Conservation (phyloP, 805 yeast genomes). For the Candida sanyiensis region DNA sequence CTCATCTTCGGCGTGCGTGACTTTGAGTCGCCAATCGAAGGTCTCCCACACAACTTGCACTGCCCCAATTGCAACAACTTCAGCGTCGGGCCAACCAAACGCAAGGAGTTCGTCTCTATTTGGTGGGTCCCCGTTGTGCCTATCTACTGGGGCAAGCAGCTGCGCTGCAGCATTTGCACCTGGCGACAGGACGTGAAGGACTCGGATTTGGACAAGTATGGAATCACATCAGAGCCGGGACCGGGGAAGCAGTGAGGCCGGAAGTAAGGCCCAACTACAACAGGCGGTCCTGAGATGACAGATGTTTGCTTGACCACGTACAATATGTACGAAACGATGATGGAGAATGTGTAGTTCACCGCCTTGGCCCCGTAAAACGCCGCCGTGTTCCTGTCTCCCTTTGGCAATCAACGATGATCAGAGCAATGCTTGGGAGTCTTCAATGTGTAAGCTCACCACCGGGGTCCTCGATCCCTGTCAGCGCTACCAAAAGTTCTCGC, state of each 20-base stretch:
- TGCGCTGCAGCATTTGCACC: constrained; percentile 47
- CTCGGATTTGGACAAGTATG: constrained; percentile 26
- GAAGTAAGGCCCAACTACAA: background rate
- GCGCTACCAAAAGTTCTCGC: too few species aligned
- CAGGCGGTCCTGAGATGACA: too few species aligned
- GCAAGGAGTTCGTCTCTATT: constrained; percentile 45
- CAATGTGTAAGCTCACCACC: too few species aligned
- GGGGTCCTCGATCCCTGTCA: too few species aligned
- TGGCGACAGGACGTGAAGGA: constrained; percentile 35
- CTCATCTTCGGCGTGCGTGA: constrained; percentile 30
- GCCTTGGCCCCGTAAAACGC: too few species aligned
- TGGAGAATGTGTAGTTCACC: too few species aligned
- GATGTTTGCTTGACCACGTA: too few species aligned
- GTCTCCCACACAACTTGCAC: constrained; percentile 27
- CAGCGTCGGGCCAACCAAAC: constrained; percentile 44
- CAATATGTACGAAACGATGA: too few species aligned
- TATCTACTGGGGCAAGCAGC: constrained; percentile 42
- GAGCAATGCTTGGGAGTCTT: too few species aligned
- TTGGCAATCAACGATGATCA: too few species aligned
- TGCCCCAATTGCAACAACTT: constrained; percentile 56
- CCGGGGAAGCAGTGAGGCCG: background rate
- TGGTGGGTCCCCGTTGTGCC: constrained; percentile 52
- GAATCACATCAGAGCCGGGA: constrained; percentile 1
- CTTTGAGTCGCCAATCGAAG: constrained; percentile 22
- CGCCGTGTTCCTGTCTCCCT: too few species aligned